Conservation (phyloP, 2,329 filamentous ascomycete species). For the Alternaria burnsii region DNA sequence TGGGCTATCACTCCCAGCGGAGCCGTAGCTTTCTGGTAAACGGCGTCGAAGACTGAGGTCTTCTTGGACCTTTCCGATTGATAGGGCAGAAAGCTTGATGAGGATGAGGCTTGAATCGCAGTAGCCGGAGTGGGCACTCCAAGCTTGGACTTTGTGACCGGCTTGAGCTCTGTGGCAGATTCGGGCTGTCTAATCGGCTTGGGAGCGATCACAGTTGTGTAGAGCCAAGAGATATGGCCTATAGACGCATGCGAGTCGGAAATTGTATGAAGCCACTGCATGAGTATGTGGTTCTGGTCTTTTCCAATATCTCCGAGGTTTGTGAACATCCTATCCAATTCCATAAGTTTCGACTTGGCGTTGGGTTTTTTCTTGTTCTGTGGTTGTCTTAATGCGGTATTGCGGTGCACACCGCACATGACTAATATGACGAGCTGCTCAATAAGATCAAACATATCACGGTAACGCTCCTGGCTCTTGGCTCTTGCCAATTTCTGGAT, state of each 20-base stretch:
- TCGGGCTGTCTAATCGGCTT: background rate
- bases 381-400: background rate
- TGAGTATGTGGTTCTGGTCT: too few species aligned
- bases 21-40: background rate
- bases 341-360: background rate
- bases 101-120: background rate
- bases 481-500: background rate
- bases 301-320: background rate
- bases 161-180: background rate
- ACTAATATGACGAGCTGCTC: background rate
- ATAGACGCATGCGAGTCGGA: background rate
- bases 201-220: too few species aligned
- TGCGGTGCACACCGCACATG: background rate
- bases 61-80: background rate
- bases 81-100: background rate
- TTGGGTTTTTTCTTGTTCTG: background rate
- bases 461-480: background rate
- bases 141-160: background rate
- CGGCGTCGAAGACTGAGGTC: background rate
- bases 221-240: background rate
- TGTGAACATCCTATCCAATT: background rate
- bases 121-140: background rate
- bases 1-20: constrained; percentile 8
- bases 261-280: background rate
- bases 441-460: background rate